Evolutionary conservation across 352 stramenopile genomes (phyloP), one percentile per base, ranked within the genome.

Genomic region (Thalassiosira mediterranea): DNA sequence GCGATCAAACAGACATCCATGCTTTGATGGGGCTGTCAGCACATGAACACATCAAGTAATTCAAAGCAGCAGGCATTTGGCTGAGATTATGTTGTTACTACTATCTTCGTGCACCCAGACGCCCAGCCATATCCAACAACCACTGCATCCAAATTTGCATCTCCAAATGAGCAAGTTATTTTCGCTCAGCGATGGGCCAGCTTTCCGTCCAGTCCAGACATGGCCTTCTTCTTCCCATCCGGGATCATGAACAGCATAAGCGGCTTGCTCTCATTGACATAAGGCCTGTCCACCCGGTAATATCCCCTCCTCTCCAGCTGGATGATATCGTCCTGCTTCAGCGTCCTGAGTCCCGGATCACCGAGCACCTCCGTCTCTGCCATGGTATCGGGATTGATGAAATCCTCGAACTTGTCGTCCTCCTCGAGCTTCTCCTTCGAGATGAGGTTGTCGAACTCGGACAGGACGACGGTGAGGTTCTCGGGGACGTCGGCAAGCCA

Each of bases 381-480:
- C 38, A 96, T 92, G 38, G 96, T 98, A 21, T 95, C 93, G 4
- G 96, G 93, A 81, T 97, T 99, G 38, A 99, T 87, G 81, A 96
- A 96, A 81, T 99, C 96, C 58, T 97, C 88, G 80, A 99, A 98
- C 62, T 99, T 93, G 72, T 99, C 97, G 32, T 93, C 95, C 54
- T 99, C 97, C 80, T 99, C 97, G 26, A 99, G 90, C 83, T 98
- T 98, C 31, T 97, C 92, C 90, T 99, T 99, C 31, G 93, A 97
- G 13, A 99, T 95, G 51, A 99, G 84, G 85, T 99, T 96, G 81
- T 99, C 97, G 81, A 99, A 99, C 88, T 99, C 97, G 40, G 97
- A 95, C 4, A 99, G 84, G 71, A 91, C 90, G 11, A 96, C 90
- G 26, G 93, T 58, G 40, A 82, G 79, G 44, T 76, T 87, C 17